Percentiles rank a stretch among this genome's conserved stretches.
These are phyloP conservation scores for Phalaenopsis equestris DNA, from an alignment of 106 monocot species.

Conservation along the genomic window DNA sequence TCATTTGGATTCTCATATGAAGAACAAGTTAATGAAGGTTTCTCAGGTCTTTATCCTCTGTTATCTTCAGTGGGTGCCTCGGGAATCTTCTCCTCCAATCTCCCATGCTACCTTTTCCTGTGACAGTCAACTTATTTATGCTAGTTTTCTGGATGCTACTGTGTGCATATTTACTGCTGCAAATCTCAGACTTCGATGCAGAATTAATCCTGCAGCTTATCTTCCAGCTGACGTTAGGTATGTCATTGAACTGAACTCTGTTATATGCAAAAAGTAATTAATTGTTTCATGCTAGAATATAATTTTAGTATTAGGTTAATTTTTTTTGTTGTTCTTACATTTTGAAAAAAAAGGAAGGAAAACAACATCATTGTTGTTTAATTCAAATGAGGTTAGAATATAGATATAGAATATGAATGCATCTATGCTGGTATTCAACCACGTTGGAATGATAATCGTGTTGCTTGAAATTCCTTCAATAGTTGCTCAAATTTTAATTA, in stretches of 20 bases:
- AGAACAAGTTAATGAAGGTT: neutral
- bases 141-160: slow-evolving; percentile 61
- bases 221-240: slow-evolving; percentile 24
- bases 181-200: slow-evolving; percentile 53
- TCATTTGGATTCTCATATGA: neutral
- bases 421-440: too few species aligned
- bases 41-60: neutral
- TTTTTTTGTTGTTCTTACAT: neutral
- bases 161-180: slow-evolving; percentile 56
- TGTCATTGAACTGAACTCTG: neutral
- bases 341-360: neutral
- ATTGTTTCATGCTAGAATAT: neutral
- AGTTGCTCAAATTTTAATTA: too few species aligned
- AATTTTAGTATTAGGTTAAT: neutral
- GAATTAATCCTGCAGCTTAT: slow-evolving; percentile 70
- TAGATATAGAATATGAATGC: too few species aligned
- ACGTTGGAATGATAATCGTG: too few species aligned
- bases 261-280: neutral
- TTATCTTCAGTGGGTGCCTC: slow-evolving; percentile 40
- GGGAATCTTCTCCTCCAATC: slow-evolving; percentile 45
- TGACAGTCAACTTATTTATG: slow-evolving; percentile 76
- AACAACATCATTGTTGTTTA: too few species aligned
- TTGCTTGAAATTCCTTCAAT: too few species aligned
- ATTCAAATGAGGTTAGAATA: too few species aligned
- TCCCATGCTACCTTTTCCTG: slow-evolving; percentile 86